Evolutionary conservation across 75 land plant genomes (phyloP), one percentile per base, ranked within the genome.

Genomic region (Azolla pinnata): DNA sequence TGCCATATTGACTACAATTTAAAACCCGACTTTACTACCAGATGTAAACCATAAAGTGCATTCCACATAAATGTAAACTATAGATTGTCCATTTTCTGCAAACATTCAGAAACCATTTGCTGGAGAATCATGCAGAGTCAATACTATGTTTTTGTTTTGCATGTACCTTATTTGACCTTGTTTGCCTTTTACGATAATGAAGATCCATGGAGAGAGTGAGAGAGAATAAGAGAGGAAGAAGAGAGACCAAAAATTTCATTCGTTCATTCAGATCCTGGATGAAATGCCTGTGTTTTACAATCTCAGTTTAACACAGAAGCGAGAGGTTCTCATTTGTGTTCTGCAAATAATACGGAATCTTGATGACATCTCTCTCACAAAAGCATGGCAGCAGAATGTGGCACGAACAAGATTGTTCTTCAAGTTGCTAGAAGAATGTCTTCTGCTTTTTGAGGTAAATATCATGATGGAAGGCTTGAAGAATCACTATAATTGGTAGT

Each of bases 271-370:
- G 99, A 89, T 95, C 23, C 72, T 95, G 28, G 99, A 95, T 66
- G 99, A 95, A 70, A 95, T 95, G 96, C 99, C 99, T 28, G 96
- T 95, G 12, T 89, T 86, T 53, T 89, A 95, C 68, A 89, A 95
- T 58, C 63, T 95, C 20, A 89, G 74, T 66, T 57, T 79, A 27
- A 65, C 74, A 56, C 97, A 95, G 66, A 95, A 95, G 75, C 79
- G 96, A 19, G 99, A 95, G 57, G 82, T 95, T 29, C 58, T 89
- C 49, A 74, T 89, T 59, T 77, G 83, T 55, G 53, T 81, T 33
- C 44, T 95, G 79, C 96, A 95, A 73, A 81, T 82, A 31, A 52
- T 95, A 16, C 84, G 87, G 29, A 90, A 95, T 56, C 69, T 95
- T 54, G 99, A 95, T 79, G 96, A 89, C 77, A 72, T 75, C 50